phyloP scores from a whole-genome alignment of 139 green algal genomes.

The Nannochloris sp. region DNA sequence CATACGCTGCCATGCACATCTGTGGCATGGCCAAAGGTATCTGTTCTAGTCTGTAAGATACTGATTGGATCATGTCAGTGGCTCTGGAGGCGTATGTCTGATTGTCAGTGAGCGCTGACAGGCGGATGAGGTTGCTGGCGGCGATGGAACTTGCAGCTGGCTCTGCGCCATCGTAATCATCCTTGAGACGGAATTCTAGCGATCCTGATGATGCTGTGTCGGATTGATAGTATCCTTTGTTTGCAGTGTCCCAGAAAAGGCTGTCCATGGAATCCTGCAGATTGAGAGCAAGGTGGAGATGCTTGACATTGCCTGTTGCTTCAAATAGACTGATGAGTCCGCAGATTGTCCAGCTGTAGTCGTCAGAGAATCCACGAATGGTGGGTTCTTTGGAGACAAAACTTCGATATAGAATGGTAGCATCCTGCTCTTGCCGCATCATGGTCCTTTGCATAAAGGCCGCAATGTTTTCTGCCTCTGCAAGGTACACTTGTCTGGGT shows the following conservation, averaged over 20 bases:
- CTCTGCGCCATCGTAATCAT: constrained; percentile 83
- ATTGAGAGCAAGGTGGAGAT: constrained; percentile 66
- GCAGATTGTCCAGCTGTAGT: constrained; percentile 62
- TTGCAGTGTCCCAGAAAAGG: constrained; percentile 66
- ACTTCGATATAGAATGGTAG: constrained; percentile 25
- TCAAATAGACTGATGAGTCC: constrained; percentile 78
- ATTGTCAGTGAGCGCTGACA: constrained; percentile 33
- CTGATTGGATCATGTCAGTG: constrained; percentile 25
- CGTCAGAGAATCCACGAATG: constrained; percentile 60
- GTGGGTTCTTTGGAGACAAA: constrained; percentile 50
- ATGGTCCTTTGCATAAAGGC: constrained; percentile 57
- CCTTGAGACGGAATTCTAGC: constrained; percentile 28
- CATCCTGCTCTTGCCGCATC: constrained; percentile 42
- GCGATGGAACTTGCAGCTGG: constrained; percentile 65
- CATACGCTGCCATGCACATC: constrained; percentile 57
- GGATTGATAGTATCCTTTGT: neutral
- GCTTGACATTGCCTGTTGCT: constrained; percentile 46
- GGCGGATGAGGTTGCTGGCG: constrained; percentile 51
- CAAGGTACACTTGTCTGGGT: neutral
- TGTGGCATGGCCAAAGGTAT: constrained; percentile 59
- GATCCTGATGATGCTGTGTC: neutral
- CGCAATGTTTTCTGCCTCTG: constrained; percentile 26
- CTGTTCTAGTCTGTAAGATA: constrained; percentile 40
- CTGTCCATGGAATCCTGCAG: constrained; percentile 66
- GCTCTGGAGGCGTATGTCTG: constrained; percentile 6